Conservation (phyloP, 179 eudicot genomes). For the Pouteria campechiana region DNA sequence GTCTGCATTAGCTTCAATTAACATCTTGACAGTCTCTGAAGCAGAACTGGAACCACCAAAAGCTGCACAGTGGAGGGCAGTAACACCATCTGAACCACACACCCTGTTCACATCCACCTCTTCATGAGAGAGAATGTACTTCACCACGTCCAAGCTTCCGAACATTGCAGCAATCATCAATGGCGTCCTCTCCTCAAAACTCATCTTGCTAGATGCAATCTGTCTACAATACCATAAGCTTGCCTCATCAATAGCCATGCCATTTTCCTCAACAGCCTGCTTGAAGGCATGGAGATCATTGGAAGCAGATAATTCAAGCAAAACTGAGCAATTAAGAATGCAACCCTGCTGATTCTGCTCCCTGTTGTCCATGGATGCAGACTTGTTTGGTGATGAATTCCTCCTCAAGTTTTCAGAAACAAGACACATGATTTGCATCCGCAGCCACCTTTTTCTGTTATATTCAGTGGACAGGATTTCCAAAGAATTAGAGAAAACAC, state of each 20-base stretch:
- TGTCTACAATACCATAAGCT: constrained; percentile 67
- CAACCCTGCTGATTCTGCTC: constrained; percentile 7
- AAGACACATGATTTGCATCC: no score
- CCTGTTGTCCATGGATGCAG: no score
- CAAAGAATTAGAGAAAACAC: no score
- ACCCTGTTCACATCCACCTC: constrained; percentile 49
- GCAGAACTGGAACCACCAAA: constrained; percentile 40
- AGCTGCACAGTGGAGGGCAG: constrained; percentile 83
- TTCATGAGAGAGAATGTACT: constrained; percentile 36
- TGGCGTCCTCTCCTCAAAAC: constrained; percentile 71
- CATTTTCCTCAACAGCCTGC: constrained; percentile 40
- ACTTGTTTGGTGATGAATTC: no score
- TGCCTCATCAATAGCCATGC: constrained; percentile 37
- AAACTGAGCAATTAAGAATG: constrained; percentile 10
- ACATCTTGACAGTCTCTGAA: constrained; percentile 40
- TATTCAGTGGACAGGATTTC: no score
- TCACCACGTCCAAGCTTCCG: constrained; percentile 49
- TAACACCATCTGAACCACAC: constrained; percentile 72
- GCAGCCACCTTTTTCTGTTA: no score
- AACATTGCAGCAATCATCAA: constrained; percentile 72
- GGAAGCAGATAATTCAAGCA: constrained; percentile 63
- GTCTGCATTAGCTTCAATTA: constrained; percentile 49
- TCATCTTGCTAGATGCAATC: constrained; percentile 64
- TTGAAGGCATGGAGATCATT: constrained; percentile 48
- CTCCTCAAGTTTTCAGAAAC: no score